Base-by-base conservation (phyloP, 108 stramenopile species). In the Fragilariopsis cylindrus region DNA sequence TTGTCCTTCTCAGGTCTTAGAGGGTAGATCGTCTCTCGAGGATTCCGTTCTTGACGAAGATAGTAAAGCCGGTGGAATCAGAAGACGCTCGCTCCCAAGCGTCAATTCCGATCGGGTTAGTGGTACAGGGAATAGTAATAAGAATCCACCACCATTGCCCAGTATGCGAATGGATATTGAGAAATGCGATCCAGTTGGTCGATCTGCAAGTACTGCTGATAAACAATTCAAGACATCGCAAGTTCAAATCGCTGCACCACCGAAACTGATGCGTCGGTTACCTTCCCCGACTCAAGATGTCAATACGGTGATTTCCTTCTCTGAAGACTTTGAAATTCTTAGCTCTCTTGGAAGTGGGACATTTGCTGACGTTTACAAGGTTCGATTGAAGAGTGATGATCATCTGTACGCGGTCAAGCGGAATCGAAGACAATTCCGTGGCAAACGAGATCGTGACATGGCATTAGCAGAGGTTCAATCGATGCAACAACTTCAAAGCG, bases 361-460 rank as follows among this genome's bases (percentile, higher is more conserved):
- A 30, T 92, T 92, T 75, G 91, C 91, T 3, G 91, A 92, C 60
- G 93, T 92, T 2, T 92, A 87, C 84, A 92, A 92, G 75, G 93
- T 89, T n/a, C 75, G 86, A 46, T 91, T 81, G 5, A 87, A 81
- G 48, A 72, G 58, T 5, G 90, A 92, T 62, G 65, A 73, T 16
- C 57, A 69, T 1, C 73, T 86, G 15, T 95, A 91, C 54, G 93
- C 93, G 8, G 87, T 95, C 48, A 95, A 95, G 76, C 70, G 90
- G 9, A 91, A 89, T 65, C 71, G 90, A 41, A 77, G 88, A 39
- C 91, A 91, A 50, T 94, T 94, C 71, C 90, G 93, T 8, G 91
- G 93, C 5, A 85, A 87, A 45, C 83, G 84, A 40, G 93, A 94
- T 75, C 81, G 93, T 71, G 85, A 92, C 47, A 82, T 79, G 41